These are phyloP conservation scores for Penicillium mononematosum DNA, from an alignment of 495 filamentous ascomycete species.

Conservation along the genomic window DNA sequence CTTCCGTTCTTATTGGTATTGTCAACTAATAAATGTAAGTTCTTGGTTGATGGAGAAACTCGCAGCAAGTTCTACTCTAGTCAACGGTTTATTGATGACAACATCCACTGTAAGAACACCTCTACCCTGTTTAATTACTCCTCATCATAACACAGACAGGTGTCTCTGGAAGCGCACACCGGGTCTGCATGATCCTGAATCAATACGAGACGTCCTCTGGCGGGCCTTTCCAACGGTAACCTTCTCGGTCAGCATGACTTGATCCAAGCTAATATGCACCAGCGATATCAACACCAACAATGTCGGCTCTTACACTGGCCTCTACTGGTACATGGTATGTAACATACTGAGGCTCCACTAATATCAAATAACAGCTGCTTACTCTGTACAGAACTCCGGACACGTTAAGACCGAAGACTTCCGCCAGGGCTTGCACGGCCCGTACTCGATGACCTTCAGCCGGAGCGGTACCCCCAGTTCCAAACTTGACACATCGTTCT, in stretches of 20 bases:
- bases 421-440: slow-evolving; percentile 65
- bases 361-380: neutral
- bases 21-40: slow-evolving; percentile 23
- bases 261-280: slow-evolving; percentile 11
- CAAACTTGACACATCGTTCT: slow-evolving; percentile 58
- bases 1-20: neutral
- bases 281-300: slow-evolving; percentile 67
- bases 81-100: slow-evolving; percentile 65
- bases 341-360: neutral
- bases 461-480: slow-evolving; percentile 54
- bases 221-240: slow-evolving; percentile 50
- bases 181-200: slow-evolving; percentile 41
- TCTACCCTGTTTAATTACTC: neutral
- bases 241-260: neutral
- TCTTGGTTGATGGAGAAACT: slow-evolving; percentile 58
- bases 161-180: slow-evolving; percentile 30
- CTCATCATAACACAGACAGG: slow-evolving; percentile 21
- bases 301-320: slow-evolving; percentile 53
- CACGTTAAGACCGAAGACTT: slow-evolving; percentile 62
- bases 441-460: slow-evolving; percentile 62
- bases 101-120: slow-evolving; percentile 51
- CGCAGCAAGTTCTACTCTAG: slow-evolving; percentile 70
- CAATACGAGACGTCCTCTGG: slow-evolving; percentile 48
- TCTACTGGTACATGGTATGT: slow-evolving; percentile 65
- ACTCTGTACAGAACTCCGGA: slow-evolving; percentile 44